Conservation (phyloP, 2,329 filamentous ascomycete genomes). For the Hawksworthiomyces lignivorus region DNA sequence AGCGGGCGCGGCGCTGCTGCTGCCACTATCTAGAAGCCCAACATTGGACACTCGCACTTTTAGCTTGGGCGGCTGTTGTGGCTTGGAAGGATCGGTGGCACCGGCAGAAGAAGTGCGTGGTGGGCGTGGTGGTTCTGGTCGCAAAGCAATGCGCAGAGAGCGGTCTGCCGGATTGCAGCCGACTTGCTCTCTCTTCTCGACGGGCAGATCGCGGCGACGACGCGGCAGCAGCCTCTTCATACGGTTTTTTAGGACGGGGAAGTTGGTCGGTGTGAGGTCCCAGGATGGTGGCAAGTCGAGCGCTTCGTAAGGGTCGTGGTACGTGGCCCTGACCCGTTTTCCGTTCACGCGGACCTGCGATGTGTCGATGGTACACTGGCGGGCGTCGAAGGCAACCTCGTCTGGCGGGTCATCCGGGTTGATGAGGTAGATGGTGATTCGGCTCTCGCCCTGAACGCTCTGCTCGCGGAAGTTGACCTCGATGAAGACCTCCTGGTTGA, state of each 20-base stretch:
- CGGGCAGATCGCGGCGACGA: slow-evolving; percentile 45
- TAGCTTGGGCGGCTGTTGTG: slow-evolving; percentile 8
- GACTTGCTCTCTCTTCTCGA: slow-evolving; percentile 45
- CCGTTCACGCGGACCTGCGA: slow-evolving; percentile 45
- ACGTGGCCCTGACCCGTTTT: slow-evolving; percentile 36
- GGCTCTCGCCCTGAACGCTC: slow-evolving; percentile 67
- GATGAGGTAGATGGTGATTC: slow-evolving; percentile 67
- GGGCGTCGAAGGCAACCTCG: slow-evolving; percentile 53
- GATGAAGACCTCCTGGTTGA: slow-evolving; percentile 81
- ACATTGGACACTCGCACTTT: slow-evolving; percentile 11
- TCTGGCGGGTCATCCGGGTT: slow-evolving; percentile 46
- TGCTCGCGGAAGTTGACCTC: slow-evolving; percentile 79
- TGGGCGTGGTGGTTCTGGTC: slow-evolving; percentile 21
- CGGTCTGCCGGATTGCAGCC: slow-evolving; percentile 50
- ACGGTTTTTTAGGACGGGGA: slow-evolving; percentile 64
- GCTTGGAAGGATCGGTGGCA: not conserved
- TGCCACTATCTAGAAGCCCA: not conserved
- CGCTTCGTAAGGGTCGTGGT: slow-evolving; percentile 59
- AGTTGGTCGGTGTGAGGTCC: slow-evolving; percentile 63
- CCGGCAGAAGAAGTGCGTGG: not conserved
- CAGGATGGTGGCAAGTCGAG: slow-evolving; percentile 54
- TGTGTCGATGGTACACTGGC: slow-evolving; percentile 52
- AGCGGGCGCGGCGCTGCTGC: not conserved
- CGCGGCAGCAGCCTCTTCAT: slow-evolving; percentile 47
- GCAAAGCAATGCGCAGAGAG: slow-evolving; percentile 36